A percentile compares a stretch with the other conserved stretches of the same genome.
Conservation (phyloP, 371 early-diverging fungal genomes). For the Mortierella sp. region DNA sequence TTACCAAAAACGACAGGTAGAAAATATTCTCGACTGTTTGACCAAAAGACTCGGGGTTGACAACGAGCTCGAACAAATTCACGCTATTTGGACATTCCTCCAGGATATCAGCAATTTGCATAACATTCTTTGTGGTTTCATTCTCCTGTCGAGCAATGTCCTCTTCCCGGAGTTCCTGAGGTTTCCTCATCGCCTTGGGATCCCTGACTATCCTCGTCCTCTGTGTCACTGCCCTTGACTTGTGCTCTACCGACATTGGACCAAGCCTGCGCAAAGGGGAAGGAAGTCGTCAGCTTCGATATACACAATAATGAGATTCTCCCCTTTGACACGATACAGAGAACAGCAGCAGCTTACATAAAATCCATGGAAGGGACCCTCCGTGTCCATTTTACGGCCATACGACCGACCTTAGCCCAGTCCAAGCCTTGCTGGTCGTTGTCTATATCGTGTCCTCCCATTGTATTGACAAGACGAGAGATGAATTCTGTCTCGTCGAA, state of each 20-base stretch:
- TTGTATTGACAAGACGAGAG: constrained; percentile 62
- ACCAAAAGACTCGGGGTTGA: constrained; percentile 91
- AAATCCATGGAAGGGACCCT: constrained; percentile 76
- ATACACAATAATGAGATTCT: too few relatives aligned
- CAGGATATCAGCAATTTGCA: constrained; percentile 70
- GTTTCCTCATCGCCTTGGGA: constrained; percentile 46
- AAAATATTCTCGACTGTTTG: constrained; percentile 97
- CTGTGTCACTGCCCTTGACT: constrained; percentile 58
- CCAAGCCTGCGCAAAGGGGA: constrained; percentile 76
- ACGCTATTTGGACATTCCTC: constrained; percentile 61
- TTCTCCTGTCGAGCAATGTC: constrained; percentile 88
- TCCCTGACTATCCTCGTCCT: constrained; percentile 35
- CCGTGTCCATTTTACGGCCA: constrained; percentile 64
- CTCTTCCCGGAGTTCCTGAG: constrained; percentile 69
- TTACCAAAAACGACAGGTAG: constrained; percentile 90
- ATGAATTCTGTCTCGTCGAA: constrained; percentile 83
- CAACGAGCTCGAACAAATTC: constrained; percentile 86
- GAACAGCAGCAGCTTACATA: constrained; percentile 60
- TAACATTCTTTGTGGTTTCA: constrained; percentile 88
- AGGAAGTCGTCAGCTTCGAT: too few relatives aligned
- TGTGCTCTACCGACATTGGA: constrained; percentile 73
- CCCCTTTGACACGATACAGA: too few relatives aligned
- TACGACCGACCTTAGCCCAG: constrained; percentile 75
- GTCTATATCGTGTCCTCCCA: constrained; percentile 62
- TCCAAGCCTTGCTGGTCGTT: constrained; percentile 54